Conservation (phyloP, 805 yeast species). For the Wickerhamomyces bisporus region DNA sequence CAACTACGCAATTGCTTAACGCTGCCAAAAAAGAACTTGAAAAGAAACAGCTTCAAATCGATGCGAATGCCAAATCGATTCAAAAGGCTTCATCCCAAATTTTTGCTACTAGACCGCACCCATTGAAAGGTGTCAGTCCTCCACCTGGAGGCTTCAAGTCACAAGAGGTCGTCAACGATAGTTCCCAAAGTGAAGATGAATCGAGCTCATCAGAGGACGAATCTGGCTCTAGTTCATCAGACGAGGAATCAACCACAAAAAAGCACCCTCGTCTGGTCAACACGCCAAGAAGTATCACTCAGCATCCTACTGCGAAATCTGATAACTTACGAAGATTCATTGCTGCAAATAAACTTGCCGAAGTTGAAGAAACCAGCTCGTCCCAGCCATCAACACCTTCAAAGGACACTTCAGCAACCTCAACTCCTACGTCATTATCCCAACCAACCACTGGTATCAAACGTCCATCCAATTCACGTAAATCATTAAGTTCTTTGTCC, state of each 20-base stretch:
- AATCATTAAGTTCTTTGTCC: constrained; percentile 47
- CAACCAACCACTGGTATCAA: not conserved
- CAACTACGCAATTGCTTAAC: not conserved
- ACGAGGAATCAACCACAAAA: constrained; percentile 23
- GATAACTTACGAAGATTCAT: constrained; percentile 14
- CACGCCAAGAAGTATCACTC: constrained; percentile 35
- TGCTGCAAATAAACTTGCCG: constrained; percentile 4
- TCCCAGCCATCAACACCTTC: constrained; percentile 19
- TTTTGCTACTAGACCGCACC: not conserved
- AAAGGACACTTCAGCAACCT: constrained; percentile 10
- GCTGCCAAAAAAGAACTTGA: constrained; percentile 7
- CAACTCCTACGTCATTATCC: constrained; percentile 9
- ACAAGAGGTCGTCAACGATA: not conserved
- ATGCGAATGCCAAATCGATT: constrained; percentile 1
- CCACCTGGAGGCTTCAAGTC: not conserved
- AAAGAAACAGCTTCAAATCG: not conserved
- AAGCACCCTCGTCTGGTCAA: constrained; percentile 41
- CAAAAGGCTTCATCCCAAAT: not conserved
- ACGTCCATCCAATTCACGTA: constrained; percentile 24
- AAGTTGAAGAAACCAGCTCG: constrained; percentile 2
- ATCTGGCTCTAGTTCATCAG: constrained; percentile 23
- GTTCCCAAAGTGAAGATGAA: not conserved
- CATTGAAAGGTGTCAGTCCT: no score
- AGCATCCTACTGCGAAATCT: constrained; percentile 5
- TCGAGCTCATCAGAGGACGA: constrained; percentile 17